phyloP scores from a whole-genome alignment of 805 yeast species.

The Barnettozyma californica region DNA sequence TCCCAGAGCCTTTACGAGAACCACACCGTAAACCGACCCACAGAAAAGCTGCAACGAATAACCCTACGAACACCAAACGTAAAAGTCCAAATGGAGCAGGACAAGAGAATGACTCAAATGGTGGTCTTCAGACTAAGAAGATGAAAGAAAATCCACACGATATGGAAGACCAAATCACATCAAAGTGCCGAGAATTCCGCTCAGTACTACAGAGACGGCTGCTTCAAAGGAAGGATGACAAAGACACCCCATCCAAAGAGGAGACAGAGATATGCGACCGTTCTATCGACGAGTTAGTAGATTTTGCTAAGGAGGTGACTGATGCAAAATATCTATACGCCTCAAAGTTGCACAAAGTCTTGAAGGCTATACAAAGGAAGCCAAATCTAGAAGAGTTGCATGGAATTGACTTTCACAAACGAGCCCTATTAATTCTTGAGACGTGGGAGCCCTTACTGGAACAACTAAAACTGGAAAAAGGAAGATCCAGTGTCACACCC shows the following conservation, averaged over 20 bases:
- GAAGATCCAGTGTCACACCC: neutral
- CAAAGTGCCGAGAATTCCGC: conserved; percentile 29
- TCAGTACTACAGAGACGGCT: conserved; percentile 44
- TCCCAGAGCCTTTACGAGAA: neutral
- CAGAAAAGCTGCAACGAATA: neutral
- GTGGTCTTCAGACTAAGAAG: conserved; percentile 1
- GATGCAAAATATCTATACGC: conserved; percentile 33
- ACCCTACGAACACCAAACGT: neutral
- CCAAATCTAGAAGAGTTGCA: conserved; percentile 36
- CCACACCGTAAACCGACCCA: neutral
- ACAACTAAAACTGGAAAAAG: neutral
- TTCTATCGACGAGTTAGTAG: conserved; percentile 36
- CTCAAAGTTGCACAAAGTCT: conserved; percentile 48
- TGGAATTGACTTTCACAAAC: conserved; percentile 41
- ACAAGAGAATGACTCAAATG: neutral
- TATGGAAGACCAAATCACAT: conserved; percentile 3
- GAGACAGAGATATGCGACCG: conserved; percentile 22
- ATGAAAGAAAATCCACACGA: neutral
- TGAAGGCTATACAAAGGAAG: conserved; percentile 41
- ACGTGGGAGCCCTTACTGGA: neutral
- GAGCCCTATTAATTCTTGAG: conserved; percentile 29
- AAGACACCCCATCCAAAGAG: conserved; percentile 32
- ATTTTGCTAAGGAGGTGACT: conserved; percentile 32
- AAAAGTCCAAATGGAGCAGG: neutral
- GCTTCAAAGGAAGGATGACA: conserved; percentile 36